phyloP scores from a whole-genome alignment of 1,139 yeast species.

The Candida anutae region DNA sequence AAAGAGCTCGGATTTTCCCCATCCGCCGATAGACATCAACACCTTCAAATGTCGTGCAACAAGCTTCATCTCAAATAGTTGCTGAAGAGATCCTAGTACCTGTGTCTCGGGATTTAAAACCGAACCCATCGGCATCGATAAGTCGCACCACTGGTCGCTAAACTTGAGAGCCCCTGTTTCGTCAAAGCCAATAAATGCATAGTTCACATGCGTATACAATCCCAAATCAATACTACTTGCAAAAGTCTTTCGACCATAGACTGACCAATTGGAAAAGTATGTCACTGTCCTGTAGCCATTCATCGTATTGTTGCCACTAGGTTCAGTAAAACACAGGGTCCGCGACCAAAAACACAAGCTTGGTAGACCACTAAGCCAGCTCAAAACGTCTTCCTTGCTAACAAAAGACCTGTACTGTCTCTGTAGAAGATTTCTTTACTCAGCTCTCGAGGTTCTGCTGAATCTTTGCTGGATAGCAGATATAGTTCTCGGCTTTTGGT shows the following conservation, averaged over 20 bases:
- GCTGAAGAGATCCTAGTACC: slow-evolving; percentile 48
- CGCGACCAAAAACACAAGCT: too few relatives aligned
- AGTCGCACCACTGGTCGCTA: slow-evolving; percentile 66
- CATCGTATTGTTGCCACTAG: too few relatives aligned
- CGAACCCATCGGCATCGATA: slow-evolving; percentile 32
- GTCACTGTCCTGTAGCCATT: slow-evolving; percentile 18
- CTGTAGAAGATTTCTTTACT: too few relatives aligned
- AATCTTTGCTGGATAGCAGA: too few relatives aligned
- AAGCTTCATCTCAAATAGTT: slow-evolving; percentile 44
- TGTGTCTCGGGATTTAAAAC: slow-evolving; percentile 11
- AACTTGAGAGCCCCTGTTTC: slow-evolving; percentile 43
- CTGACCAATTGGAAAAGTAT: slow-evolving; percentile 60
- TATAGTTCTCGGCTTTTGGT: too few relatives aligned
- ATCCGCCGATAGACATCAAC: slow-evolving; percentile 81
- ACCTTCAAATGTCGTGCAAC: slow-evolving; percentile 46
- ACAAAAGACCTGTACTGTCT: too few relatives aligned
- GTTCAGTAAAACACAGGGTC: too few relatives aligned
- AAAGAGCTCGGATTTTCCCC: slow-evolving; percentile 58
- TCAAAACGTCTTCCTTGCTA: too few relatives aligned
- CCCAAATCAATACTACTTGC: slow-evolving; percentile 60
- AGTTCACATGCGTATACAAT: slow-evolving; percentile 59
- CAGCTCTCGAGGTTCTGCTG: too few relatives aligned
- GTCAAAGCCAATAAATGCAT: slow-evolving; percentile 66
- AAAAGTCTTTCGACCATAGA: slow-evolving; percentile 53
- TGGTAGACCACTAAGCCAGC: too few relatives aligned